Percentiles rank a stretch among this genome's conserved stretches.
phyloP scores from a whole-genome alignment of 306 rosid species.

The Sophora flavescens region DNA sequence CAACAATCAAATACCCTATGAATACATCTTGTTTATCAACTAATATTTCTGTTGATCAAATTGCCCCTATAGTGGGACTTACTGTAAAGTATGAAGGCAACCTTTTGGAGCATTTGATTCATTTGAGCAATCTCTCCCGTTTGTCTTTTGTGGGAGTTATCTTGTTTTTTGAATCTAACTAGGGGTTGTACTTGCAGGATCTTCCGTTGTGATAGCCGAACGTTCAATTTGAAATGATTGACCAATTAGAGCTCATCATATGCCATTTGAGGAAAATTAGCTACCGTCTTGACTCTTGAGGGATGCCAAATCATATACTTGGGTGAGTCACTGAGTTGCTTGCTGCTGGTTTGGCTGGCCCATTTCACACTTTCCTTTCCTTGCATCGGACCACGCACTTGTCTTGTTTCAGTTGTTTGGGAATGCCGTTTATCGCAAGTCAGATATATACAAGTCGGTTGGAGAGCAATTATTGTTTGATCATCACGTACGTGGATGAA shows the following conservation, averaged over 20 bases:
- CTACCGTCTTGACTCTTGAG: constrained; percentile 8
- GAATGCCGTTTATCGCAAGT: too few species aligned
- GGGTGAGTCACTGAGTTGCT: too few species aligned
- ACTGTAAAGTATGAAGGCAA: background rate
- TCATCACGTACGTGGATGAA: too few species aligned
- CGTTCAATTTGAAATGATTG: constrained; percentile 1
- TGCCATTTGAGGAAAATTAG: constrained; percentile 21
- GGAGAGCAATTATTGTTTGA: too few species aligned
- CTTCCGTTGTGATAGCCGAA: constrained; percentile 14
- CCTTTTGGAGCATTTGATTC: background rate
- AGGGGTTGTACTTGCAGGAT: background rate
- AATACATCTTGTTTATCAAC: background rate
- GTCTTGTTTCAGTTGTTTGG: too few species aligned
- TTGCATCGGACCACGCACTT: background rate
- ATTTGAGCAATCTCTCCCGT: background rate
- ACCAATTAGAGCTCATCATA: constrained; percentile 23
- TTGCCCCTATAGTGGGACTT: background rate
- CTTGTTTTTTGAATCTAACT: background rate
- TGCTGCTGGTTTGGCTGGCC: too few species aligned
- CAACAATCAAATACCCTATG: background rate
- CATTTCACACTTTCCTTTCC: background rate
- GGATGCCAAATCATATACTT: background rate
- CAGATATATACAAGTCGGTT: too few species aligned
- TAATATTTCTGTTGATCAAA: constrained; percentile 2
- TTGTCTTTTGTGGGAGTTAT: too few species aligned